Conservation (phyloP, 805 yeast species). For the Cyberlindnera misumaiensis region DNA sequence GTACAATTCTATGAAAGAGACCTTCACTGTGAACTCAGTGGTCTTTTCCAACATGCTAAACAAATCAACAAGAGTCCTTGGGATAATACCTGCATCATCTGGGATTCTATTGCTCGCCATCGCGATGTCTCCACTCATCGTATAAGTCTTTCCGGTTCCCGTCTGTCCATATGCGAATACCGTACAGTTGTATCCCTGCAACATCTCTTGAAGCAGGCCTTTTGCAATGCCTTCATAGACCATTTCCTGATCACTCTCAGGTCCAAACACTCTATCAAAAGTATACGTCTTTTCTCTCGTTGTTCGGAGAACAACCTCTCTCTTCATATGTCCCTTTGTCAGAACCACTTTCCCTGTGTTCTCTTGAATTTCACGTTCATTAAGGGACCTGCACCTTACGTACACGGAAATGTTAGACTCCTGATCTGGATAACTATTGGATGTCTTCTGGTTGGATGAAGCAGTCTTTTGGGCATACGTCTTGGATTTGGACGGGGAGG, state of each 20-base stretch:
- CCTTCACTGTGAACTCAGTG: constrained; percentile 54
- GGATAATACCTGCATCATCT: constrained; percentile 56
- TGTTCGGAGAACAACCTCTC: constrained; percentile 39
- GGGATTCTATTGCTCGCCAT: constrained; percentile 29
- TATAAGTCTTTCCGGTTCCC: constrained; percentile 77
- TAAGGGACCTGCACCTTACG: constrained; percentile 52
- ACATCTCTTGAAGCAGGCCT: constrained; percentile 51
- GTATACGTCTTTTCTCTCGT: constrained; percentile 45
- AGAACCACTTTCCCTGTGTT: constrained; percentile 51
- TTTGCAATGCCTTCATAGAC: constrained; percentile 60
- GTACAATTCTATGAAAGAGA: constrained; percentile 75
- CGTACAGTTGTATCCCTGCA: constrained; percentile 71
- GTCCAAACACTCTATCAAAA: constrained; percentile 76
- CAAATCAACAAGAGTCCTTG: constrained; percentile 48
- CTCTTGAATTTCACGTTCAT: constrained; percentile 46
- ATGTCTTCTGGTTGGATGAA: constrained; percentile 14
- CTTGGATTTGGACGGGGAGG: constrained; percentile 14
- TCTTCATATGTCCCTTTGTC: constrained; percentile 37
- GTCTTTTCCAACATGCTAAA: constrained; percentile 40
- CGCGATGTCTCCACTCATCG: constrained; percentile 66
- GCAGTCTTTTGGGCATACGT: constrained; percentile 20
- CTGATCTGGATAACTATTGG: constrained; percentile 9
- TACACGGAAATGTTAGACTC: constrained; percentile 43
- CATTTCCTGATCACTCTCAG: constrained; percentile 66
- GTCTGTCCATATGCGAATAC: constrained; percentile 86